Base-by-base conservation (phyloP, 139 green algal genomes). In the Mychonastes homosphaera region DNA sequence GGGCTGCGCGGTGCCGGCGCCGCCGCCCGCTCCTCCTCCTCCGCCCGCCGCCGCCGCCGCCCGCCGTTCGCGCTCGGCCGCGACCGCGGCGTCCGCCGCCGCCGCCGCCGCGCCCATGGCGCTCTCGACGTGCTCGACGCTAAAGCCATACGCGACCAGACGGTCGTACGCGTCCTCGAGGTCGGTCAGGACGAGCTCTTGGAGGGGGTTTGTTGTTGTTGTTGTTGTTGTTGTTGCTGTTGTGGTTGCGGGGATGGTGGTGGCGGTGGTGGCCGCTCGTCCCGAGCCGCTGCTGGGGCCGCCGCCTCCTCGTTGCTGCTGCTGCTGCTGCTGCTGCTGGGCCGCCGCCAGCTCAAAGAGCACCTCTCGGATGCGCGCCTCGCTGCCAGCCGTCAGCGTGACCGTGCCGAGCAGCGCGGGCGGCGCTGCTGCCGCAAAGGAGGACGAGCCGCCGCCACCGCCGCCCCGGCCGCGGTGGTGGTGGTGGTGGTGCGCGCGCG, bases 91-190 rank as follows among this genome's bases (percentile, higher is more conserved):
- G 23, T 10, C 16, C 10, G 33, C 21, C 28, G 64, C 59, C 54
- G 48, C 26, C 3, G 63, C 66, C 30, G 75, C 48, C 30, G 59
- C 72, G 16, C 38, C 16, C 45, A 75, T 58, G 28, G 56, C 72
- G 4, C 38, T 3, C 55, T 68, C 53, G 32, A 75, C 53, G 2
- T 71, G 59, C 4, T 64, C 46, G 6, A n/a, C 18, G 0, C 4
- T 43, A 45, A 79, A 79, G 46, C 72, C 72, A n/a, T 59, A 35
- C 0, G 60, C 55, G 9, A 58, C n/a, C 45, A 79, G 63, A 38
- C 34, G 39, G 21, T 79, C 66, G 24, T 67, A 67, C 4, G 49
- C 24, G 1, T 15, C 2, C 5, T 40, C 51, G 30, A n/a, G n/a
- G n/a, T n/a, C n/a, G n/a, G n/a, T n/a, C n/a, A n/a, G n/a, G n/a